A percentile compares a stretch with the other conserved stretches of the same genome.
phyloP scores from a whole-genome alignment of 2,329 filamentous ascomycete genomes.

The Ascomycota sp. region DNA sequence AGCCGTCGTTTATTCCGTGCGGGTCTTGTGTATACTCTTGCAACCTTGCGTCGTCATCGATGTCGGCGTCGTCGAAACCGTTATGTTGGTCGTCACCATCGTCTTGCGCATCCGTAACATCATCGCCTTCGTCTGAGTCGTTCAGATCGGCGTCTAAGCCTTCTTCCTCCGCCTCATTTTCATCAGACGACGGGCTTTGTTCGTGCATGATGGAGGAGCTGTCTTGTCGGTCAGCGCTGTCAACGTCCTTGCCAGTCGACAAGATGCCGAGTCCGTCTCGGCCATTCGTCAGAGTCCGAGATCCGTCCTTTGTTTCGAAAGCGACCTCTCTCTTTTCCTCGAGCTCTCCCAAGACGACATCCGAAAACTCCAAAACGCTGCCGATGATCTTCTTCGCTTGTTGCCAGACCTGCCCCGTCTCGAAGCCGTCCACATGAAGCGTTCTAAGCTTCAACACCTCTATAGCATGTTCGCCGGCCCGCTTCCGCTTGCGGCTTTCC shows the following conservation, averaged over 20 bases:
- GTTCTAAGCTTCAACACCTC: constrained; percentile 57
- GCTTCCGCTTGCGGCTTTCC: constrained; percentile 60
- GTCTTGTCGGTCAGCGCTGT: not conserved
- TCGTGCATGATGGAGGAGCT: not conserved
- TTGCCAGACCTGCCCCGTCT: constrained; percentile 80
- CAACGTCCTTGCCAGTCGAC: not conserved
- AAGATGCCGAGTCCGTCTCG: too few relatives aligned
- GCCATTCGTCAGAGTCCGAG: not conserved
- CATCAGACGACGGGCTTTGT: not conserved
- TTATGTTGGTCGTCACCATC: constrained; percentile 12
- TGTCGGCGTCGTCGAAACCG: constrained; percentile 14
- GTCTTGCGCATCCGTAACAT: constrained; percentile 8
- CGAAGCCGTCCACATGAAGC: constrained; percentile 73
- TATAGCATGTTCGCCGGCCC: constrained; percentile 23
- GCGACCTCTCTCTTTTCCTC: constrained; percentile 27
- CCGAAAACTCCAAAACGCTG: constrained; percentile 28
- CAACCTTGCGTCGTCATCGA: constrained; percentile 19
- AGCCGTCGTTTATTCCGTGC: constrained; percentile 83
- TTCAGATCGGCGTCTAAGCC: too few relatives aligned
- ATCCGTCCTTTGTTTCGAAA: constrained; percentile 3
- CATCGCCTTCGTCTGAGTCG: constrained; percentile 1
- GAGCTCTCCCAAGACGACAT: constrained; percentile 25
- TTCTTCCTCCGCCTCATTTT: constrained; percentile 16
- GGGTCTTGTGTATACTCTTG: constrained; percentile 37
- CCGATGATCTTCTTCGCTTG: constrained; percentile 69